Percentiles rank a stretch among this genome's conserved stretches.
Evolutionary conservation across 768 basidiomycete genomes (phyloP).

Genomic region (Amanita pallidorosea): DNA sequence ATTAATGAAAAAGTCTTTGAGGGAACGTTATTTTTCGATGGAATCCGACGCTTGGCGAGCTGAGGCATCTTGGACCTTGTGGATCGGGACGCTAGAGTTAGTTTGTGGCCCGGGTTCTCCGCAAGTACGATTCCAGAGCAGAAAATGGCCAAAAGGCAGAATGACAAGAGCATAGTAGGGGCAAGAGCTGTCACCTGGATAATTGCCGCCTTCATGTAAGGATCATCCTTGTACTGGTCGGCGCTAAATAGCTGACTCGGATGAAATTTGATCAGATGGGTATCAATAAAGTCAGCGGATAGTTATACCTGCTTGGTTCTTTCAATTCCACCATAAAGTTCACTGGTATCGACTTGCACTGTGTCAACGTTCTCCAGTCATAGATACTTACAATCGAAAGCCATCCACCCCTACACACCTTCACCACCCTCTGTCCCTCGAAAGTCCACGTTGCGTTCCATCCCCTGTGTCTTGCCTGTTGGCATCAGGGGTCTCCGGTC

Average conservation of each 20-base stretch:
- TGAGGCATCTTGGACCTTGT: conserved; percentile 11
- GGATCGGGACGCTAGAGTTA: conserved; percentile 18
- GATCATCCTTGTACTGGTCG: too few species aligned
- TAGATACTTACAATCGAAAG: too few species aligned
- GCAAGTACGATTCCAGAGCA: background rate
- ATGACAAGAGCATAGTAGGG: background rate
- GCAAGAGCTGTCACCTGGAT: background rate
- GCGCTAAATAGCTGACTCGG: too few species aligned
- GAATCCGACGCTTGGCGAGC: conserved; percentile 19
- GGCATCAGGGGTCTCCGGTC: background rate
- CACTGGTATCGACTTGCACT: too few species aligned
- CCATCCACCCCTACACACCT: too few species aligned
- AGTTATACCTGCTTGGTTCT: too few species aligned
- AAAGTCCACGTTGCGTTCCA: background rate
- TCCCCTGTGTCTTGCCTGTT: too few species aligned
- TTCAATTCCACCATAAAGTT: too few species aligned
- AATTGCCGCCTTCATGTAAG: too few species aligned
- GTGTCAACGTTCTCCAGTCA: too few species aligned
- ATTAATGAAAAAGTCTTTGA: conserved; percentile 43
- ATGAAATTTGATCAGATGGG: too few species aligned
- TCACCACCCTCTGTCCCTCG: background rate
- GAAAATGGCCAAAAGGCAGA: background rate
- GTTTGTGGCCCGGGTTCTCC: conserved; percentile 19
- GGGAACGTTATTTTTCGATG: conserved; percentile 28
- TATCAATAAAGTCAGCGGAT: too few species aligned